Percentiles rank a stretch among this genome's conserved stretches.
phyloP scores from a whole-genome alignment of 192 early-diverging fungal species.

The Entrophospora sp. region DNA sequence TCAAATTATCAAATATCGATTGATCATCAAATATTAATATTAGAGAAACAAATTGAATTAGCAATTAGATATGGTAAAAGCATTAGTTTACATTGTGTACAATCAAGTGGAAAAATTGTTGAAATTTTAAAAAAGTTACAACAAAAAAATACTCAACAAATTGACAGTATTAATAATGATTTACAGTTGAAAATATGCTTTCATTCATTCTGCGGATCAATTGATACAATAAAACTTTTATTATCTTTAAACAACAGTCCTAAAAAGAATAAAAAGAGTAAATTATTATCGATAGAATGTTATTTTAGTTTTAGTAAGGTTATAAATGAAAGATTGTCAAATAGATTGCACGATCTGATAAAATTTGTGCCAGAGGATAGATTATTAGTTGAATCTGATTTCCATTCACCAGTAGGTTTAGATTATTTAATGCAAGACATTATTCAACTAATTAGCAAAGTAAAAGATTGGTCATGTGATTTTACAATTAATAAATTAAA shows the following conservation, averaged over 20 bases:
- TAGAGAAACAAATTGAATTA: conserved; percentile 61
- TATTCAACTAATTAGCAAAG: conserved; percentile 42
- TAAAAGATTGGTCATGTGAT: conserved; percentile 48
- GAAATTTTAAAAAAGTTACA: conserved; percentile 18
- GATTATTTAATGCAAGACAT: conserved; percentile 51
- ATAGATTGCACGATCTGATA: conserved; percentile 55
- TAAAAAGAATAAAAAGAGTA: neutral
- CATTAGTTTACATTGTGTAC: conserved; percentile 74
- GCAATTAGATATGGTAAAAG: conserved; percentile 53
- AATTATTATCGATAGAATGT: conserved; percentile 24
- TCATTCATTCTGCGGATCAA: conserved; percentile 79
- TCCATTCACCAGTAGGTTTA: conserved; percentile 44
- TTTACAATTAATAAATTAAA: conserved; percentile 37
- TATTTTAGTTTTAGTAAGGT: conserved; percentile 73
- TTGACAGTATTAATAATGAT: conserved; percentile 19
- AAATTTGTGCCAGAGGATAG: conserved; percentile 61
- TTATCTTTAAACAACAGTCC: conserved; percentile 13
- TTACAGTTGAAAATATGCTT: conserved; percentile 68
- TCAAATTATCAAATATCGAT: conserved; percentile 32
- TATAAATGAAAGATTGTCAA: conserved; percentile 64
- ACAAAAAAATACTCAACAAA: conserved; percentile 18
- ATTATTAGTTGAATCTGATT: conserved; percentile 78
- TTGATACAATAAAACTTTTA: conserved; percentile 55
- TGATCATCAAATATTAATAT: conserved; percentile 42
- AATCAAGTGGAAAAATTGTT: conserved; percentile 36